Percentiles rank a stretch among this genome's conserved stretches.
Evolutionary conservation across 441 rosid species (phyloP).

Genomic region (Monsonia emarginata): DNA sequence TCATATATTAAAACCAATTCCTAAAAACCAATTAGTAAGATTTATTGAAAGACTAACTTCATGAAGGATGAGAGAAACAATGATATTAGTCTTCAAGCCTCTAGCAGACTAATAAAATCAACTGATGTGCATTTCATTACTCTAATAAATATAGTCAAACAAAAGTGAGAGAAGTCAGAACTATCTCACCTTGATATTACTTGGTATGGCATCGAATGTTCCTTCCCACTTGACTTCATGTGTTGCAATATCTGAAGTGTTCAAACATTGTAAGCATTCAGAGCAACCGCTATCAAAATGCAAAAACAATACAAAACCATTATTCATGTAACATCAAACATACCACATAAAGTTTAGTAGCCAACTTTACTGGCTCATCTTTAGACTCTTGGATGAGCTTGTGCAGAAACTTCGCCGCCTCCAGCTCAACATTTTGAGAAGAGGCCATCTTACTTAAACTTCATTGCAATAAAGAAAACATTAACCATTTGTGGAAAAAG

Average conservation of each 20-base stretch:
- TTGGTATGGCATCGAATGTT: slow-evolving; percentile 96
- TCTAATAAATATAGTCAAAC: not conserved
- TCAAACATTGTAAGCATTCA: slow-evolving; percentile 13
- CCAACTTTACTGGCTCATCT: slow-evolving; percentile 91
- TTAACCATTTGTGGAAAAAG: not conserved
- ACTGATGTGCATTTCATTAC: not conserved
- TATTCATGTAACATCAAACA: slow-evolving; percentile 19
- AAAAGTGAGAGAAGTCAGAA: slow-evolving; percentile 7
- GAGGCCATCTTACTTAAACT: slow-evolving; percentile 54
- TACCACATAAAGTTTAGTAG: slow-evolving; percentile 91
- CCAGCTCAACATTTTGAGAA: slow-evolving; percentile 80
- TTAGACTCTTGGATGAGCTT: slow-evolving; percentile 93
- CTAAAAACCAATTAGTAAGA: not conserved
- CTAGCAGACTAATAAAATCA: not conserved
- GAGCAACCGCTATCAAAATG: not conserved
- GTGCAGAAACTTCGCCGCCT: slow-evolving; percentile 99
- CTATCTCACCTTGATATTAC: slow-evolving; percentile 78
- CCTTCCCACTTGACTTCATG: slow-evolving; percentile 96
- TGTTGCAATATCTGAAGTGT: slow-evolving; percentile 78
- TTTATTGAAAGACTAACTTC: not conserved
- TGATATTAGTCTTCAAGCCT: not conserved
- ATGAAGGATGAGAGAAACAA: not conserved
- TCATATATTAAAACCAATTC: slow-evolving; percentile 8
- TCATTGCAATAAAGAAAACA: not conserved
- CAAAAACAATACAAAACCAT: slow-evolving; percentile 11